phyloP scores from a whole-genome alignment of 192 early-diverging fungal species.

The Mortierella alpina region DNA sequence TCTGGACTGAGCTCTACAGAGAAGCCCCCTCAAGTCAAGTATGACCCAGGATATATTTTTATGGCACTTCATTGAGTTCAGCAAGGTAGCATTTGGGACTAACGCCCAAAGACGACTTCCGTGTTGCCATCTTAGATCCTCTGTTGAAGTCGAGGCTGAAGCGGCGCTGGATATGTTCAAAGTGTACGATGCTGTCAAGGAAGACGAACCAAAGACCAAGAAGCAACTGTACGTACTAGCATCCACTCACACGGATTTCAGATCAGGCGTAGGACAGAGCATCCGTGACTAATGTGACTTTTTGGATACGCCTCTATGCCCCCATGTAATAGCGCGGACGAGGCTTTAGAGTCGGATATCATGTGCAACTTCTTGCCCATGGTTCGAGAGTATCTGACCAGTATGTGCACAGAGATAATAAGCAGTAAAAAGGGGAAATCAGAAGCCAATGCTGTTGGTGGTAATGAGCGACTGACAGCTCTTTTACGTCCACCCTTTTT shows the following conservation, averaged over 20 bases:
- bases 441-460: background rate
- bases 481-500: no score
- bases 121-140: conserved; percentile 9
- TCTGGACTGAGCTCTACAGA: conserved; percentile 4
- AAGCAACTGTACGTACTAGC: conserved; percentile 52
- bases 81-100: background rate
- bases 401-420: conserved; percentile 34
- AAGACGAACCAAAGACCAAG: conserved; percentile 55
- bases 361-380: conserved; percentile 78
- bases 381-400: conserved; percentile 71
- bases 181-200: conserved; percentile 76
- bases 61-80: background rate
- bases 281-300: background rate
- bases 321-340: conserved; percentile 13
- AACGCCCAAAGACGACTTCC: background rate
- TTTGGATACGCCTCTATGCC: background rate
- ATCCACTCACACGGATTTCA: background rate
- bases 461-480: background rate
- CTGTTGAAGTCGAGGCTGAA: conserved; percentile 52
- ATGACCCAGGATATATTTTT: background rate
- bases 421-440: background rate
- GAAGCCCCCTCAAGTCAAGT: conserved; percentile 33
- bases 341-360: conserved; percentile 58
- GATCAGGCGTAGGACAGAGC: no score
- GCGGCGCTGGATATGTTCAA: conserved; percentile 59